Evolutionary conservation across 257 asterid species (phyloP).

Genomic region (Solanum ossicruentum): DNA sequence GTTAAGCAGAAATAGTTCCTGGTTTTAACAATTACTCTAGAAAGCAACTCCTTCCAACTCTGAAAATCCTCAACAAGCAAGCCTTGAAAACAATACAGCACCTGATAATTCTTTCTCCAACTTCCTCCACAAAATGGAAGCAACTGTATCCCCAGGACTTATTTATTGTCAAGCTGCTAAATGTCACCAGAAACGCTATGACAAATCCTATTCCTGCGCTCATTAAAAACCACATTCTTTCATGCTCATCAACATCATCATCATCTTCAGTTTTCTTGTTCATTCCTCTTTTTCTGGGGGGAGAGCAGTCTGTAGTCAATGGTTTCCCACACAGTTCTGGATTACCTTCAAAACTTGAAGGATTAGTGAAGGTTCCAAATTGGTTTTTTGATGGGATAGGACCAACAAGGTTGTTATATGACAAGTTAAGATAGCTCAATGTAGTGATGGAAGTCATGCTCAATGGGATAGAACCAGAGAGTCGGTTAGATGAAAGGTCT

Average conservation of each 20-base stretch:
- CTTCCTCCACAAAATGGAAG: not conserved
- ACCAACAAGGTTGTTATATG: not conserved
- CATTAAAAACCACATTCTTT: not conserved
- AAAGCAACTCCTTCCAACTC: not conserved
- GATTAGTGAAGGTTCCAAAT: conserved; percentile 4
- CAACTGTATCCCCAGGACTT: not conserved
- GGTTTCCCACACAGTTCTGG: conserved; percentile 3
- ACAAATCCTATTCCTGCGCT: not conserved
- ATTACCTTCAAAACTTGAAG: conserved; percentile 4
- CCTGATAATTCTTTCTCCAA: not conserved
- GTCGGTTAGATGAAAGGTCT: conserved; percentile 7
- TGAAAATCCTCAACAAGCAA: not conserved
- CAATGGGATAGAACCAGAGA: not conserved
- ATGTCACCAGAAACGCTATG: not conserved
- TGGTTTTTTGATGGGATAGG: not conserved
- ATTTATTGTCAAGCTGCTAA: not conserved
- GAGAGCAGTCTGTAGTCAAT: not conserved
- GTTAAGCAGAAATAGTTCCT: not conserved
- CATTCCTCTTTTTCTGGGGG: not conserved
- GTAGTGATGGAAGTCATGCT: not conserved
- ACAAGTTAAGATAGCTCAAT: not conserved
- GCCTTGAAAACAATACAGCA: not conserved
- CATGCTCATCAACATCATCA: not conserved
- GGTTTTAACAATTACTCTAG: not conserved
- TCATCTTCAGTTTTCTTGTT: not conserved